Evolutionary conservation across 306 rosid species (phyloP).

Genomic region (Prunus mongolica): DNA sequence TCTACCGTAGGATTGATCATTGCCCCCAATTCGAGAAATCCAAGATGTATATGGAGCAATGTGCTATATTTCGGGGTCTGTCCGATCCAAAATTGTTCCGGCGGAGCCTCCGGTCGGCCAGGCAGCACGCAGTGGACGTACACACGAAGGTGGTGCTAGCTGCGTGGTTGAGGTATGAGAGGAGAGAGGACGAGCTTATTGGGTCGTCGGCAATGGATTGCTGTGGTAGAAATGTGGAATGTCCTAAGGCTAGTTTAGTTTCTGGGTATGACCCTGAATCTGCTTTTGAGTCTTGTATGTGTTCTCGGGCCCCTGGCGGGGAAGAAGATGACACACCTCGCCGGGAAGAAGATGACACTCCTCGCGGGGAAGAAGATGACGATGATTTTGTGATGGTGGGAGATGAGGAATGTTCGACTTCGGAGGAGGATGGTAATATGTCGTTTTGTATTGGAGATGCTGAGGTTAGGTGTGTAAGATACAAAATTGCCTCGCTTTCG

Average conservation of each 20-base stretch:
- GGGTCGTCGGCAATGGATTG: constrained; percentile 64
- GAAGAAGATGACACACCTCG: not conserved
- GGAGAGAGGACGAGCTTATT: constrained; percentile 76
- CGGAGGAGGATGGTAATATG: constrained; percentile 61
- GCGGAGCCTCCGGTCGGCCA: constrained; percentile 59
- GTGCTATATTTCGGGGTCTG: constrained; percentile 43
- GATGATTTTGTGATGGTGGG: constrained; percentile 6
- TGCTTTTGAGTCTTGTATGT: constrained; percentile 51
- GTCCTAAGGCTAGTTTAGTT: constrained; percentile 60
- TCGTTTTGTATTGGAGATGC: constrained; percentile 59
- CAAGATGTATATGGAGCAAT: constrained; percentile 57
- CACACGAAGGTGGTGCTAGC: constrained; percentile 67
- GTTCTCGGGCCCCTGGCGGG: constrained; percentile 19
- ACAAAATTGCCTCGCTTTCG: constrained; percentile 61
- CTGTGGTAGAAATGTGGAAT: constrained; percentile 62
- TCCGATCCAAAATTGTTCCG: constrained; percentile 66
- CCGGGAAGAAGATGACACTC: not conserved
- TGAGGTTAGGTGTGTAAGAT: constrained; percentile 65
- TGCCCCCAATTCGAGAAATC: constrained; percentile 51
- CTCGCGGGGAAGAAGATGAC: not conserved
- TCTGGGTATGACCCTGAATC: constrained; percentile 64
- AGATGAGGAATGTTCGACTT: constrained; percentile 50
- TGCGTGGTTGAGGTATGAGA: constrained; percentile 68
- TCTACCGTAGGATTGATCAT: constrained; percentile 39
- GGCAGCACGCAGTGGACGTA: constrained; percentile 72